These are phyloP conservation scores for Cytospora paraplurivora DNA, from an alignment of 2,329 filamentous ascomycete genomes.

Conservation along the genomic window DNA sequence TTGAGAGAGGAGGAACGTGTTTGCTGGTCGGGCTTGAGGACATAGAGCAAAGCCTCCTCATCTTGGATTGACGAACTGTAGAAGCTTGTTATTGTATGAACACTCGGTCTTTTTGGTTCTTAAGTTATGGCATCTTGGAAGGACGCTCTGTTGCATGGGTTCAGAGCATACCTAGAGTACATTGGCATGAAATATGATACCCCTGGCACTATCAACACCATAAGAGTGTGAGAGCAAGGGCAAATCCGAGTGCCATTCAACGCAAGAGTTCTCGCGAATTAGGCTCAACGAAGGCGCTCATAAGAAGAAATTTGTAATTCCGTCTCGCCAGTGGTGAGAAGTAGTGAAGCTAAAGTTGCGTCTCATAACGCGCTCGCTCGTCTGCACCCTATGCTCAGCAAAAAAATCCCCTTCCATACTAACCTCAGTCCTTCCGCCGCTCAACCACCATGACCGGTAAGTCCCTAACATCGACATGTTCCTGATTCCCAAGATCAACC, in stretches of 20 bases:
- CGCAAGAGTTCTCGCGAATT: neutral
- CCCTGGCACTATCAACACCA: neutral
- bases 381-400: neutral
- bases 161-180: constrained; percentile 12
- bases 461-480: constrained; percentile 76
- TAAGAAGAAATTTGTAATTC: neutral
- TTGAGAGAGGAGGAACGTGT: neutral
- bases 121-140: neutral
- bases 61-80: neutral
- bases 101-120: neutral
- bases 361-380: neutral
- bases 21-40: neutral
- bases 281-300: neutral
- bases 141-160: neutral
- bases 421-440: constrained; percentile 27
- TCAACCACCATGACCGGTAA: constrained; percentile 68
- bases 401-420: constrained; percentile 12
- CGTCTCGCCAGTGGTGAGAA: neutral
- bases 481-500: constrained; percentile 71
- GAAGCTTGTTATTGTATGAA: neutral
- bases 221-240: neutral
- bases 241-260: neutral
- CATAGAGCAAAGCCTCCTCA: neutral
- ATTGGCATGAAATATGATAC: constrained; percentile 20
- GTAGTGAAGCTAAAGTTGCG: neutral